Conservation (phyloP, 345 rosid genomes). For the Kernera saxatilis region DNA sequence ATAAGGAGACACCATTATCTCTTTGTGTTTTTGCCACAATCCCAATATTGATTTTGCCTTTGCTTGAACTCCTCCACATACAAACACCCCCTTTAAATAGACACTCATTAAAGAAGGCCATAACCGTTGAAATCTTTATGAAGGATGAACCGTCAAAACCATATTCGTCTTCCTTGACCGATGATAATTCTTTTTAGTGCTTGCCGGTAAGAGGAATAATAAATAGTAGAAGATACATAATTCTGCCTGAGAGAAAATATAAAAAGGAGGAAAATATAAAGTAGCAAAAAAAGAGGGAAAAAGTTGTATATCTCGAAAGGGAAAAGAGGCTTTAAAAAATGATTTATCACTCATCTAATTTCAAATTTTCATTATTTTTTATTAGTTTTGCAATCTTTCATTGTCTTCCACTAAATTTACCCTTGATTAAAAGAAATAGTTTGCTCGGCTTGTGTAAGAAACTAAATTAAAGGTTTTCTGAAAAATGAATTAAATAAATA, state of each 20-base stretch:
- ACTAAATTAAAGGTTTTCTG: background rate
- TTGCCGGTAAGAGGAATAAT: too few species aligned
- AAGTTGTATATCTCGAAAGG: too few species aligned
- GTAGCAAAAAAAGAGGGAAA: background rate
- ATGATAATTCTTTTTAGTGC: too few species aligned
- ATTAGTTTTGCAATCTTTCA: background rate
- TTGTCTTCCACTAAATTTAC: background rate
- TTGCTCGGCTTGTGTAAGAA: background rate
- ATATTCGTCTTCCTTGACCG: too few species aligned
- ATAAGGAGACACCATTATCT: slow-evolving; percentile 18
- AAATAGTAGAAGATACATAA: too few species aligned
- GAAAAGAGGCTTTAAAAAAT: background rate
- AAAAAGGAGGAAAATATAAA: background rate
- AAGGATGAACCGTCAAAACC: too few species aligned
- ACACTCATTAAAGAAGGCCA: too few species aligned
- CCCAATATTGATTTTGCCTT: slow-evolving; percentile 1
- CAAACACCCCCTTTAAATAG: too few species aligned
- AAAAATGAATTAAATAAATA: too few species aligned
- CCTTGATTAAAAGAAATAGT: background rate
- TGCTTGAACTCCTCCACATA: background rate
- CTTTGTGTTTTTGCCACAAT: slow-evolving; percentile 6
- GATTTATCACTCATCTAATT: background rate
- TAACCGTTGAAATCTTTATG: too few species aligned
- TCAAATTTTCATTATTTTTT: background rate
- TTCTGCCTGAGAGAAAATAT: too few species aligned